Conservation (phyloP, 2,329 filamentous ascomycete species). For the Colletotrichum tanaceti region DNA sequence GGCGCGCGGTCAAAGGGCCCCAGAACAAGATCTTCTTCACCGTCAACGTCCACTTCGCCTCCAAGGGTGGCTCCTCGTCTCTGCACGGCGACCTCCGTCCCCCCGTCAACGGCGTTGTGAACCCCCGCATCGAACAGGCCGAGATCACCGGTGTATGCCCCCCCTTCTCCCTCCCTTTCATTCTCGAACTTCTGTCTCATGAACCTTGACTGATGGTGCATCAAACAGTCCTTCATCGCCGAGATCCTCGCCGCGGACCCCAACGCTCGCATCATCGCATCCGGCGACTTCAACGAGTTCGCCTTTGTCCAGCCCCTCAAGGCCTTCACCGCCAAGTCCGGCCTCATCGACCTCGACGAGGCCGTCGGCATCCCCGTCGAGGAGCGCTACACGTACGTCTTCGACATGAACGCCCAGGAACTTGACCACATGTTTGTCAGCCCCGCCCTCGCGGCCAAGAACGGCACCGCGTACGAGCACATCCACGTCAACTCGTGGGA, state of each 20-base stretch:
- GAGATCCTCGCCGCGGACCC: constrained; percentile 67
- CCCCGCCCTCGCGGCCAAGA: constrained; percentile 57
- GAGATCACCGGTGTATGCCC: constrained; percentile 66
- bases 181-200: not conserved
- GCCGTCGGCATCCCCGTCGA: constrained; percentile 60
- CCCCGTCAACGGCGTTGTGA: constrained; percentile 73
- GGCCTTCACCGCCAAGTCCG: constrained; percentile 64
- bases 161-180: not conserved
- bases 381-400: constrained; percentile 79
- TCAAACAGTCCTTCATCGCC: constrained; percentile 62
- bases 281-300: constrained; percentile 81
- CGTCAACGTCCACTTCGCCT: constrained; percentile 76
- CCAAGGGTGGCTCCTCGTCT: constrained; percentile 73
- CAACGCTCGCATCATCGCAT: constrained; percentile 67
- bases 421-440: constrained; percentile 78
- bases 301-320: constrained; percentile 69
- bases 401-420: constrained; percentile 75
- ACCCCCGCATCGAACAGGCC: constrained; percentile 66
- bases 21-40: constrained; percentile 72
- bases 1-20: constrained; percentile 66
- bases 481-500: constrained; percentile 79
- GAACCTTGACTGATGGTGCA: constrained; percentile 32
- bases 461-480: constrained; percentile 67
- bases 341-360: constrained; percentile 71
- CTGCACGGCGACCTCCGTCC: constrained; percentile 74